Conservation (phyloP, 352 stramenopile genomes). For the Phytopythium aichiense region DNA sequence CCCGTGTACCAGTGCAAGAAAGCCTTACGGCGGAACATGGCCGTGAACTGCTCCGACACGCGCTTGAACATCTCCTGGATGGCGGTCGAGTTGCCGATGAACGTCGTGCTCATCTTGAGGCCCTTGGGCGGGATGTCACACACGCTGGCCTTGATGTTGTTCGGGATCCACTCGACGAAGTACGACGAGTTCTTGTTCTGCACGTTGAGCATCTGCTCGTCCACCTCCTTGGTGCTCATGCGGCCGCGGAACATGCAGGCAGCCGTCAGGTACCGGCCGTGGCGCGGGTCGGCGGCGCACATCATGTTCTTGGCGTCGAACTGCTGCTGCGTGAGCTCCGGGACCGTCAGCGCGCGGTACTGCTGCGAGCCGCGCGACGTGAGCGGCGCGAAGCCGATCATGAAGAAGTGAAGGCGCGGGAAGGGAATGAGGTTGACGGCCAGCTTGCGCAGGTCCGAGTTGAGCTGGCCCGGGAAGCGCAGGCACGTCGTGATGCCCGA, state of each 20-base stretch:
- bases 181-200: slow-evolving; percentile 99
- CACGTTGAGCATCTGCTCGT: slow-evolving; percentile 99
- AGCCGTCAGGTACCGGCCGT: slow-evolving; percentile 98
- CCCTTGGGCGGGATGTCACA: slow-evolving; percentile 98
- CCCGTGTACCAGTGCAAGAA: slow-evolving; percentile 99
- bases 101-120: slow-evolving; percentile 98
- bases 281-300: slow-evolving; percentile 97
- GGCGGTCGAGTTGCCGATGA: slow-evolving; percentile 99
- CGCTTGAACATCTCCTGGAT: slow-evolving; percentile 99
- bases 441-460: slow-evolving; percentile 98
- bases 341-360: slow-evolving; percentile 97
- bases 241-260: slow-evolving; percentile 99
- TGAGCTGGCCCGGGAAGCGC: slow-evolving; percentile 98
- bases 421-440: slow-evolving; percentile 99
- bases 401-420: slow-evolving; percentile 99
- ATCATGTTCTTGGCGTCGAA: slow-evolving; percentile 99
- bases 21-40: slow-evolving; percentile 99
- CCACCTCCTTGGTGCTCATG: slow-evolving; percentile 99
- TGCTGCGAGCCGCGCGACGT: slow-evolving; percentile 95
- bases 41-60: slow-evolving; percentile 99
- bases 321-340: slow-evolving; percentile 97
- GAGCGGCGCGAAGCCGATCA: slow-evolving; percentile 98
- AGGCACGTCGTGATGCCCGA: slow-evolving; percentile 98
- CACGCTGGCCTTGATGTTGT: slow-evolving; percentile 99
- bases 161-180: slow-evolving; percentile 99